Percentiles rank a stretch among this genome's conserved stretches.
phyloP scores from a whole-genome alignment of 108 stramenopile species.

The Parietichytrium sp. region DNA sequence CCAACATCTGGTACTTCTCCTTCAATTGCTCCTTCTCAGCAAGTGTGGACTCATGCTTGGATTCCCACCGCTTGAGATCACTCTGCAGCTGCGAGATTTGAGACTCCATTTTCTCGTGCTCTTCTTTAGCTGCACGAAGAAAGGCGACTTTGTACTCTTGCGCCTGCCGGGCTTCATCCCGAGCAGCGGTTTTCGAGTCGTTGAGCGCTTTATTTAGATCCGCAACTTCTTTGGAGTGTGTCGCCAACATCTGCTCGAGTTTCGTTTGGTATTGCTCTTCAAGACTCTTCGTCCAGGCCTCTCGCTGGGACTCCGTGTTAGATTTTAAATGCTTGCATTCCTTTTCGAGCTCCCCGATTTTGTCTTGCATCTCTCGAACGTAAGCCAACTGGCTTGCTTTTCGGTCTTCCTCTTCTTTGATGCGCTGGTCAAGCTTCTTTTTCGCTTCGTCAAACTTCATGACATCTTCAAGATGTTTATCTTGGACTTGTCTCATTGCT shows the following conservation, averaged over 20 bases:
- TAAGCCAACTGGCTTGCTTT: too few species aligned
- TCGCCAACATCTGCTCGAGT: neutral
- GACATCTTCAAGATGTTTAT: constrained; percentile 16
- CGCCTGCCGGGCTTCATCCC: constrained; percentile 15
- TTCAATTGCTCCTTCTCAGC: neutral
- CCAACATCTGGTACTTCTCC: neutral
- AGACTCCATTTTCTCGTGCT: constrained; percentile 4
- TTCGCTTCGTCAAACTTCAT: constrained; percentile 4
- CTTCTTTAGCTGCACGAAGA: neutral
- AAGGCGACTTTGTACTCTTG: constrained; percentile 11
- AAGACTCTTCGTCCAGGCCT: neutral
- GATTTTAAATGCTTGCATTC: neutral
- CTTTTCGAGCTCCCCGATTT: neutral
- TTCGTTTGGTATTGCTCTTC: neutral
- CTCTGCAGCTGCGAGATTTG: neutral
- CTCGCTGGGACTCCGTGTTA: neutral
- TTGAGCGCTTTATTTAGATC: constrained; percentile 4
- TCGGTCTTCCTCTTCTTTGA: neutral
- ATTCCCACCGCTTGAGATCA: neutral
- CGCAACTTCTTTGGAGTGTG: neutral
- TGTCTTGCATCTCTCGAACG: neutral
- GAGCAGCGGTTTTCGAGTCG: constrained; percentile 4
- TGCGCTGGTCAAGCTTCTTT: neutral
- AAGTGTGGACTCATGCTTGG: constrained; percentile 11
- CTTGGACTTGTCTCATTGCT: constrained; percentile 33